A percentile compares a stretch with the other conserved stretches of the same genome.
Evolutionary conservation across 805 yeast species (phyloP).

Genomic region (Ascoidea asiatica): DNA sequence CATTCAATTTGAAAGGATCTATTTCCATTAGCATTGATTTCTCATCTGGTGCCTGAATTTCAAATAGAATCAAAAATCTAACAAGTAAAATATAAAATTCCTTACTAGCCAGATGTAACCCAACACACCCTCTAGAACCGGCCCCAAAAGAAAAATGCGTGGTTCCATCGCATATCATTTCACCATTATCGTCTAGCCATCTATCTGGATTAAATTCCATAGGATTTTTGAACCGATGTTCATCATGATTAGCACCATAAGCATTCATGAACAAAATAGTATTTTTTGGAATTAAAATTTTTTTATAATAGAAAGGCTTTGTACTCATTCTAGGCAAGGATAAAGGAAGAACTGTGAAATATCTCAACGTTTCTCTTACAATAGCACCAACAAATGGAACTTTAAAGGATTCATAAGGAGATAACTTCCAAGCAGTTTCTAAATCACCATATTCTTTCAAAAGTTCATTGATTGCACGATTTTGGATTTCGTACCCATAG

Average conservation of each 20-base stretch:
- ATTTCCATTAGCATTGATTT: conserved; percentile 22
- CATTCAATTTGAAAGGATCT: conserved; percentile 38
- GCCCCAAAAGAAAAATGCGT: conserved; percentile 46
- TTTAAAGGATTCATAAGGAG: conserved; percentile 16
- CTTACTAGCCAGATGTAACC: conserved; percentile 46
- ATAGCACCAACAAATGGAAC: conserved; percentile 44
- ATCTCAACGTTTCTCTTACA: conserved; percentile 47
- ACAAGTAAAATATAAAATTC: conserved; percentile 49
- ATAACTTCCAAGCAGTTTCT: conserved; percentile 22
- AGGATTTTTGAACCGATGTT: conserved; percentile 26
- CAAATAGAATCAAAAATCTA: conserved; percentile 37
- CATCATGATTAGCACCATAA: conserved; percentile 60
- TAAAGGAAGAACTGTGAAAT: conserved; percentile 54
- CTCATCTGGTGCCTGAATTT: conserved; percentile 28
- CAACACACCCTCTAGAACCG: conserved; percentile 65
- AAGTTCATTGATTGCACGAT: conserved; percentile 28
- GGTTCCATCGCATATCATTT: conserved; percentile 7
- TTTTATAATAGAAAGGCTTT: conserved; percentile 26
- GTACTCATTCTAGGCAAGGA: conserved; percentile 53
- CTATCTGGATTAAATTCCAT: conserved; percentile 37
- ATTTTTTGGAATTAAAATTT: conserved; percentile 35
- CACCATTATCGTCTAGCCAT: conserved; percentile 25
- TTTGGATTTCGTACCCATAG: conserved; percentile 26
- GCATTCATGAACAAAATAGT: conserved; percentile 54
- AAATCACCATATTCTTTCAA: conserved; percentile 19